phyloP scores from a whole-genome alignment of 225 moss, liverwort and hornwort species.

The Anthoceros angustus region DNA sequence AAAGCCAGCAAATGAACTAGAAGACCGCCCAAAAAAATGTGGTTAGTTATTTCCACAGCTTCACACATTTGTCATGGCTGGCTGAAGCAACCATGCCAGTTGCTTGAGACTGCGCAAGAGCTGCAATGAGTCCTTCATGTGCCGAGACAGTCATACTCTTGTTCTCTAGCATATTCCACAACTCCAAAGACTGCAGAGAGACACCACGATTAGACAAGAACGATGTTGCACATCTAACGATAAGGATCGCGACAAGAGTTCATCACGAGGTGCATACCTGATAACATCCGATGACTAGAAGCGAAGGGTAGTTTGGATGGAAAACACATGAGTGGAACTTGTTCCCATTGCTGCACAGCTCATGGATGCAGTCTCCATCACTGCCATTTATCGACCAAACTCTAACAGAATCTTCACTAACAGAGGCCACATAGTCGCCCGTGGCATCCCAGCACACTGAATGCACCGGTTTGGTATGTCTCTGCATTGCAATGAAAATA shows the following conservation, averaged over 20 bases:
- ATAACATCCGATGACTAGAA: conserved; percentile 95
- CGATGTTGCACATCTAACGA: no score
- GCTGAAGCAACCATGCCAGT: conserved; percentile 99
- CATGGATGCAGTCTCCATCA: conserved; percentile 94
- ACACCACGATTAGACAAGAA: not conserved
- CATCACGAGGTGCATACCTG: conserved; percentile 33
- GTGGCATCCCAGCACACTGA: conserved; percentile 98
- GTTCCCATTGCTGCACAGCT: conserved; percentile 97
- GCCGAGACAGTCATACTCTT: conserved; percentile 99
- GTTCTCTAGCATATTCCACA: conserved; percentile 99
- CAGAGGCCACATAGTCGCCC: conserved; percentile 94
- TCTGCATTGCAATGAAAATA: conserved; percentile 35
- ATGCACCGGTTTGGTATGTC: conserved; percentile 96
- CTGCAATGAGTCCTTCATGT: conserved; percentile 89
- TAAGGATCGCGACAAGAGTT: not conserved
- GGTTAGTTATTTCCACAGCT: conserved; percentile 55
- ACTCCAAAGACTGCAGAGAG: conserved; percentile 76
- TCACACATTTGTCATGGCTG: conserved; percentile 93
- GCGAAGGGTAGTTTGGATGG: conserved; percentile 92
- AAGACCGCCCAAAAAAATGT: not conserved
- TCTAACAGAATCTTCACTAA: conserved; percentile 98
- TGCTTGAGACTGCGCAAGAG: conserved; percentile 78
- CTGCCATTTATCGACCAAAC: conserved; percentile 93
- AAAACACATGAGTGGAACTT: conserved; percentile 99
- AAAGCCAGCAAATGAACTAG: not conserved